These are phyloP conservation scores for Carex kokanica DNA, from an alignment of 176 grass and related monocot genomes.

Conservation along the genomic window DNA sequence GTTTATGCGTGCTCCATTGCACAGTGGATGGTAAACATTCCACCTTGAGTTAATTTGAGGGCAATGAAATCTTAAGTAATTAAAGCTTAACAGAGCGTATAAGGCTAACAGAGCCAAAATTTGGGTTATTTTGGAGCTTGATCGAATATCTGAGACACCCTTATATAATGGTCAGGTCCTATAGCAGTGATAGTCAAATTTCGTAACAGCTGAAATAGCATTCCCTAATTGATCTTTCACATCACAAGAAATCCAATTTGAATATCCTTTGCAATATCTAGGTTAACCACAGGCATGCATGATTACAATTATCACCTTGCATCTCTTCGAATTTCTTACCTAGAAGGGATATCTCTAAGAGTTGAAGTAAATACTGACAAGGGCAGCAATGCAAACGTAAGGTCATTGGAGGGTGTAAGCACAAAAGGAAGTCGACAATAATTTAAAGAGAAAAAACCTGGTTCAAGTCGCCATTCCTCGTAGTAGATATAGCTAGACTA, in stretches of 20 bases:
- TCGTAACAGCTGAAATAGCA: neutral
- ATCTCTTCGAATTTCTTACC: neutral
- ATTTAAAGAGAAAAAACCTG: neutral
- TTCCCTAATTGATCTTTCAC: neutral
- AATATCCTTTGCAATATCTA: neutral
- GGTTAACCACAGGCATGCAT: no score
- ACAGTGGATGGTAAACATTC: neutral
- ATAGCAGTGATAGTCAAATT: neutral
- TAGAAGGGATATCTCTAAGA: neutral
- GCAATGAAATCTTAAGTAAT: neutral
- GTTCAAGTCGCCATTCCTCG: constrained; percentile 2
- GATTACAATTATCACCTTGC: no score
- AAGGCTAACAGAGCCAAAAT: neutral
- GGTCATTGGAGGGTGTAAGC: neutral
- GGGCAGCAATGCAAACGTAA: neutral
- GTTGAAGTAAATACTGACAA: neutral
- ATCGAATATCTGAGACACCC: neutral
- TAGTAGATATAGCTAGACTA: constrained; percentile 8
- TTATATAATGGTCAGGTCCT: neutral
- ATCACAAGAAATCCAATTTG: neutral
- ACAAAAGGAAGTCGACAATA: neutral
- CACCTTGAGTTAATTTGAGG: neutral
- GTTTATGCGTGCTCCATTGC: neutral
- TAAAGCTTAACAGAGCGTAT: neutral
- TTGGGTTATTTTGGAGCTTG: neutral